phyloP scores from a whole-genome alignment of 441 rosid species.

The Capsella rubella region DNA sequence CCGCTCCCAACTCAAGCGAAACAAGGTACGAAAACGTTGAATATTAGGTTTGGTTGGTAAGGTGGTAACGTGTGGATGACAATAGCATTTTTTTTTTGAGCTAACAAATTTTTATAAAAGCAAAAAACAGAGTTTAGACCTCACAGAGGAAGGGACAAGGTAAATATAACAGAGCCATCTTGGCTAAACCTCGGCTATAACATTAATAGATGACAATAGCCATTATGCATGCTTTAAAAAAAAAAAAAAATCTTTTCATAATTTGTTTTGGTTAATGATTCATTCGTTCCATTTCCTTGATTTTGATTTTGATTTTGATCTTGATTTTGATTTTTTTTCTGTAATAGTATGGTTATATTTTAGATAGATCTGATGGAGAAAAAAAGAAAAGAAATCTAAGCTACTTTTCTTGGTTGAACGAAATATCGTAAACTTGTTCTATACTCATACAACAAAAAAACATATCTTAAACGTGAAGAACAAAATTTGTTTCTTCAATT shows the following conservation, averaged over 20 bases:
- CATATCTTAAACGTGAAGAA: slow-evolving; percentile 20
- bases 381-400: not conserved
- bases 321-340: not conserved
- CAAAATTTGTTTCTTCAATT: not conserved
- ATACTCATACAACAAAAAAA: slow-evolving; percentile 4
- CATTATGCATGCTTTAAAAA: too few relatives aligned
- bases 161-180: too few relatives aligned
- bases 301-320: not conserved
- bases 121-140: too few relatives aligned
- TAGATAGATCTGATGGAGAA: not conserved
- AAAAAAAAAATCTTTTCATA: too few relatives aligned
- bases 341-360: not conserved
- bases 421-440: slow-evolving; percentile 4
- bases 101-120: too few relatives aligned
- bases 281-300: not conserved
- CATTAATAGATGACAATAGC: too few relatives aligned
- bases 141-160: too few relatives aligned
- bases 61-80: slow-evolving; percentile 1
- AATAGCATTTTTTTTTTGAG: too few relatives aligned
- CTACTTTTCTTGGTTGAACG: slow-evolving; percentile 8
- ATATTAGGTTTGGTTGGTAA: slow-evolving; percentile 15
- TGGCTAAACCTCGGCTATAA: too few relatives aligned
- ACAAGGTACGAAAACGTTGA: slow-evolving; percentile 47
- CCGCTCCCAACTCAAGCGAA: slow-evolving; percentile 62
- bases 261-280: not conserved